phyloP scores from a whole-genome alignment of 2,329 filamentous ascomycete species.

The Trichophyton benhamiae region DNA sequence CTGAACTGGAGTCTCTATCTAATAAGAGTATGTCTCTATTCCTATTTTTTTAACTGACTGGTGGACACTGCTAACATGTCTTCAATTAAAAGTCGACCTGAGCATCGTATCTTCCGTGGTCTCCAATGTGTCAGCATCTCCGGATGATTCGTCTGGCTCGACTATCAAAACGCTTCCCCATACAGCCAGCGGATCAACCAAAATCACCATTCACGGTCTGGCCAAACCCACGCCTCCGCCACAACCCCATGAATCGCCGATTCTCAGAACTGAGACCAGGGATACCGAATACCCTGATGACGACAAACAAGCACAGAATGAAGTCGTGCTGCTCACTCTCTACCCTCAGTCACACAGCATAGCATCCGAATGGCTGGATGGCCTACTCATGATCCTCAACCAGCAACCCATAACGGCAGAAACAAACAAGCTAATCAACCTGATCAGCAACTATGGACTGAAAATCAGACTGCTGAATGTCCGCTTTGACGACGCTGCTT shows the following conservation, averaged over 20 bases:
- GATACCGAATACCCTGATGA: conserved; percentile 14
- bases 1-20: conserved; percentile 57
- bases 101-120: conserved; percentile 82
- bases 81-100: conserved; percentile 53
- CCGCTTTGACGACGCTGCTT: conserved; percentile 66
- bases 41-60: background rate
- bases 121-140: conserved; percentile 69
- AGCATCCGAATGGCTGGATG: conserved; percentile 94
- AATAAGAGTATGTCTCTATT: conserved; percentile 50
- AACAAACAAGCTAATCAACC: conserved; percentile 74
- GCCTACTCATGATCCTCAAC: conserved; percentile 83
- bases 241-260: conserved; percentile 9
- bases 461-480: conserved; percentile 91
- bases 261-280: conserved; percentile 10
- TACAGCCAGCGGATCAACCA: conserved; percentile 44
- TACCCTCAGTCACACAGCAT: conserved; percentile 67
- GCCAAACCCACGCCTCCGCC: conserved; percentile 21
- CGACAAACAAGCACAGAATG: conserved; percentile 36
- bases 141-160: conserved; percentile 37
- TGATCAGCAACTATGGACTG: conserved; percentile 81
- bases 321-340: conserved; percentile 68
- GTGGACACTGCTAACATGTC: background rate
- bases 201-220: conserved; percentile 83
- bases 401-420: conserved; percentile 95
- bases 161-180: conserved; percentile 35